A percentile compares a stretch with the other conserved stretches of the same genome.
Evolutionary conservation across 495 filamentous ascomycete species (phyloP).

Genomic region (Corynascus novoguineensis): DNA sequence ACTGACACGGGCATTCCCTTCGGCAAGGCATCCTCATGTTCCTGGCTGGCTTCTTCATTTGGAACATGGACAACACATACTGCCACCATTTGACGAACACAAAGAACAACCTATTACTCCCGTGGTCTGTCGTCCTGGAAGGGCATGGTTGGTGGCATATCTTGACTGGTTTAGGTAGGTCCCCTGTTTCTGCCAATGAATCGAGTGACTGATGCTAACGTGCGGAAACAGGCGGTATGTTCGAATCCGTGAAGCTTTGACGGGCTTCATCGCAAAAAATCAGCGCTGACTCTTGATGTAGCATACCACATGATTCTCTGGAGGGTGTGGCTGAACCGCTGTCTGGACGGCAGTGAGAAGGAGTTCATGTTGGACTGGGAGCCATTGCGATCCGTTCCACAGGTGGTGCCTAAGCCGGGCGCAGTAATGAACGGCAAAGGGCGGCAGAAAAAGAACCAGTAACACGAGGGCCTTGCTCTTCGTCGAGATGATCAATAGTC

Average conservation of each 20-base stretch:
- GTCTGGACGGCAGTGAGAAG: slow-evolving; percentile 69
- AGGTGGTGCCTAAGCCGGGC: slow-evolving; percentile 41
- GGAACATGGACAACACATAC: slow-evolving; percentile 80
- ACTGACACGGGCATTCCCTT: background rate
- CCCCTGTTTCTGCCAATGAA: background rate
- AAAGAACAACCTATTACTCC: slow-evolving; percentile 69
- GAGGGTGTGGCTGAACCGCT: slow-evolving; percentile 81
- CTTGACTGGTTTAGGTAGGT: slow-evolving; percentile 33
- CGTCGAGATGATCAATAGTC: background rate
- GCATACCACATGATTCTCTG: slow-evolving; percentile 83
- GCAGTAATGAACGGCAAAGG: slow-evolving; percentile 9
- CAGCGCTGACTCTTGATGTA: slow-evolving; percentile 37
- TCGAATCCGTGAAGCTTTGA: background rate
- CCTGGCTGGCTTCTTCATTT: slow-evolving; percentile 76
- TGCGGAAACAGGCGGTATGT: slow-evolving; percentile 38
- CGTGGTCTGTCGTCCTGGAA: slow-evolving; percentile 87
- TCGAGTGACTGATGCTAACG: slow-evolving; percentile 4
- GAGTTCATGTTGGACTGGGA: slow-evolving; percentile 74
- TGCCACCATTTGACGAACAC: slow-evolving; percentile 65
- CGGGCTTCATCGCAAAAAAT: no score
- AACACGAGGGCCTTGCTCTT: slow-evolving; percentile 8
- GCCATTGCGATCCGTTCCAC: slow-evolving; percentile 56
- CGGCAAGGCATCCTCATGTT: slow-evolving; percentile 62
- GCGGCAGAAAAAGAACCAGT: slow-evolving; percentile 33
- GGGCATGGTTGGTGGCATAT: slow-evolving; percentile 97